phyloP scores from a whole-genome alignment of 129 eudicot genomes.

The Rutidosis leptorrhynchoides region DNA sequence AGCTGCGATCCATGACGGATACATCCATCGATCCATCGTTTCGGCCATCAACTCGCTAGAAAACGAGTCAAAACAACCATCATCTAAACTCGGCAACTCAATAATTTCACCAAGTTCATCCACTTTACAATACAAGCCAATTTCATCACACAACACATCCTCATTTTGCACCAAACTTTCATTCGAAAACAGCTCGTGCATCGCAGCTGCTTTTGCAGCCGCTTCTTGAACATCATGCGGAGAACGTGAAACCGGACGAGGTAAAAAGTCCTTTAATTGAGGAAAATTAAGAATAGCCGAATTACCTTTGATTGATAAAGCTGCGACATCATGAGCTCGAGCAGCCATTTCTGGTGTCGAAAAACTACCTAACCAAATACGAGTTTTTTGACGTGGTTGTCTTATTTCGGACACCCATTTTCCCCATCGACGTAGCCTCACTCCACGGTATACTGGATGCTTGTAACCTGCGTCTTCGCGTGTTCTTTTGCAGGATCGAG shows the following conservation, averaged over 20 bases:
- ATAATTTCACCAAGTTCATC: conserved; percentile 60
- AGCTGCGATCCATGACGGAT: conserved; percentile 50
- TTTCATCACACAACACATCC: background rate
- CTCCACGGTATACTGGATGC: conserved; percentile 66
- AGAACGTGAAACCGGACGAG: conserved; percentile 59
- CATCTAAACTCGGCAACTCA: conserved; percentile 74
- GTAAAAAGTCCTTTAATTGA: conserved; percentile 48
- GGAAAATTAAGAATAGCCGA: conserved; percentile 73
- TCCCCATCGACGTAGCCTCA: conserved; percentile 87
- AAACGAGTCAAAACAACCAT: conserved; percentile 32
- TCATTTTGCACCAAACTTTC: background rate
- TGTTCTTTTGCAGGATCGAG: conserved; percentile 19
- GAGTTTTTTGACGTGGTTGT: conserved; percentile 75
- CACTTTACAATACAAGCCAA: conserved; percentile 1
- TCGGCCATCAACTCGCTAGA: conserved; percentile 30
- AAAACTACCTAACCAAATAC: conserved; percentile 90
- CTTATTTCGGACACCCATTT: conserved; percentile 97
- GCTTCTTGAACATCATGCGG: conserved; percentile 79
- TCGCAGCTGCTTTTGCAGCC: conserved; percentile 80
- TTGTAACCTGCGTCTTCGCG: conserved; percentile 22
- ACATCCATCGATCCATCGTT: conserved; percentile 55
- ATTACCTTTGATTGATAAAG: conserved; percentile 60
- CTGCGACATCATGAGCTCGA: conserved; percentile 84
- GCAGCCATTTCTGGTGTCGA: conserved; percentile 93
- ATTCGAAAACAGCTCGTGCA: conserved; percentile 37